phyloP scores from a whole-genome alignment of 805 yeast genomes.

The Ogataea degrootiae region DNA sequence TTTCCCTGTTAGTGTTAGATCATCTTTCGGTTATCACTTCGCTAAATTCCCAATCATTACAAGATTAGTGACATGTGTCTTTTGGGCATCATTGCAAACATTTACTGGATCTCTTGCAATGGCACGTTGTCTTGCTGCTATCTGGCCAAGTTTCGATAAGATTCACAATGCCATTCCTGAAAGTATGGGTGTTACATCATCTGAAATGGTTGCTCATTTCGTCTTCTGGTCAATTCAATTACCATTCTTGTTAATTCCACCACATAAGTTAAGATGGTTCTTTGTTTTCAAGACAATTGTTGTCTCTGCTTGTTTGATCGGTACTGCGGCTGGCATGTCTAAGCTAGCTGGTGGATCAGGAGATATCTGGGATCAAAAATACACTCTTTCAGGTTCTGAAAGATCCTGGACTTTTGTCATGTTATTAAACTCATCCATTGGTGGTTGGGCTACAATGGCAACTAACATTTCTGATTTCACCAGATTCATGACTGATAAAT shows the following conservation, averaged over 20 bases:
- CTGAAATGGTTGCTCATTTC: constrained; percentile 30
- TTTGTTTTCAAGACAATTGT: constrained; percentile 30
- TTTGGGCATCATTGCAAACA: constrained; percentile 26
- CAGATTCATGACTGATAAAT: constrained; percentile 30
- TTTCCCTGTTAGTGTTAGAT: constrained; percentile 31
- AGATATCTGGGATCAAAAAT: constrained; percentile 17
- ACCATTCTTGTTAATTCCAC: constrained; percentile 29
- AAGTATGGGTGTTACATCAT: constrained; percentile 24
- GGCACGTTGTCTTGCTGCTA: constrained; percentile 25
- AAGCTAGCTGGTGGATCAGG: constrained; percentile 28
- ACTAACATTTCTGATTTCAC: constrained; percentile 36
- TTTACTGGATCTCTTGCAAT: constrained; percentile 25
- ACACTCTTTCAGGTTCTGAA: constrained; percentile 20
- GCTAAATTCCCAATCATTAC: constrained; percentile 28
- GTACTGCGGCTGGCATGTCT: constrained; percentile 30
- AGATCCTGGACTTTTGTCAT: constrained; percentile 23
- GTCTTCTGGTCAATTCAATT: constrained; percentile 29
- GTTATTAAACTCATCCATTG: constrained; percentile 28
- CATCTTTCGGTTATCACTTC: constrained; percentile 31
- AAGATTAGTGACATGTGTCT: constrained; percentile 30
- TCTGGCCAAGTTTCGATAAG: constrained; percentile 25
- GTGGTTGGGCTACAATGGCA: constrained; percentile 34
- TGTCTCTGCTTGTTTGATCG: constrained; percentile 22
- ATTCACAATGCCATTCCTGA: constrained; percentile 24
- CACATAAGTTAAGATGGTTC: constrained; percentile 32